Evolutionary conservation across 352 stramenopile genomes (phyloP), one percentile per base, ranked within the genome.

Genomic region (Globisporangium polare): DNA sequence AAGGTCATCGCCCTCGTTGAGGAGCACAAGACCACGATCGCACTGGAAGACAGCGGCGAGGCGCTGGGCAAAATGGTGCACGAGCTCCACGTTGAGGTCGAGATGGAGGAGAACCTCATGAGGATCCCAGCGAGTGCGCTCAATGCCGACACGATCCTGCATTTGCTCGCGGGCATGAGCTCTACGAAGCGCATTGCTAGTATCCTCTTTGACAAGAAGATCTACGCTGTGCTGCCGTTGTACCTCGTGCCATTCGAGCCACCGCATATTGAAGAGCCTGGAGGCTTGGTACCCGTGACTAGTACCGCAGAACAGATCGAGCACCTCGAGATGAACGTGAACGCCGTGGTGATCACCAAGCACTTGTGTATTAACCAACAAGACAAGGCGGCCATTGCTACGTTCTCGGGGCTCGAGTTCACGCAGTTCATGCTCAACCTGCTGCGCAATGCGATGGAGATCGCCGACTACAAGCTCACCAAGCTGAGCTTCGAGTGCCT

Each of bases 1-100:
- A 52, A 69, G 13, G 50, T 73, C 0, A 75, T 92, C 29, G 80
- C 78, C 6, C 64, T 69, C 0, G 77, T 93, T 13, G 84, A 93
- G 62, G 84, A 93, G 53, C 81, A 93, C 71, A 90, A 90, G 49
- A 86, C 54, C 12, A 86, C 77, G 0, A 88, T 93, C 13, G 70
- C 82, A 4, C 68, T 89, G 0, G 80, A 92, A 72, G 80, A 92
- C 53, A 87, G 73, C n/a, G 73, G 78, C 5, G 74, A 90, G 57
- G 62, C 80, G 15, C 58, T 89, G 18, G 54, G 53, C 0, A 62
- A 71, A 5, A 81, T 90, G 66, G 66, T 90, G 1, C 65, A 74
- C 17, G 80, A 89, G 57, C 66, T 92, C 9, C 22, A 65, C 17
- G 53, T 67, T 2, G 59, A 66, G 18, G 56, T 20, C 8, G 53